Percentiles rank a stretch among this genome's conserved stretches.
phyloP scores from a whole-genome alignment of 2,329 filamentous ascomycete genomes.

The Aspergillus sp. region DNA sequence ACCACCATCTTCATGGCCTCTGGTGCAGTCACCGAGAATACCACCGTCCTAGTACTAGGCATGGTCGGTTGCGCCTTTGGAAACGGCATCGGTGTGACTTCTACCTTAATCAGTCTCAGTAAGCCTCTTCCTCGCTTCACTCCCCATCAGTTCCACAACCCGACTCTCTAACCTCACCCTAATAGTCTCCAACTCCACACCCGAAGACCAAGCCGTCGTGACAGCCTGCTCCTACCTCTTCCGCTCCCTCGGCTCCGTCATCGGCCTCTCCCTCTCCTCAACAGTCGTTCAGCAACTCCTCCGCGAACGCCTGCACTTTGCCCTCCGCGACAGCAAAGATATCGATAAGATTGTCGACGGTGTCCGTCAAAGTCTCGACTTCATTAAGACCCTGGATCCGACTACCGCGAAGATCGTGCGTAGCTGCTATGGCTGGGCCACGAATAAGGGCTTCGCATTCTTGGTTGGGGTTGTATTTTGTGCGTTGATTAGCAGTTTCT shows the following conservation, averaged over 20 bases:
- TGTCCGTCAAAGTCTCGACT: slow-evolving; percentile 71
- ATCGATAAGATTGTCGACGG: slow-evolving; percentile 67
- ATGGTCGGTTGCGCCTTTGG: slow-evolving; percentile 58
- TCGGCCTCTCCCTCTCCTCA: slow-evolving; percentile 69
- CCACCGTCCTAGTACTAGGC: slow-evolving; percentile 58
- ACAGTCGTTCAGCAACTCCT: slow-evolving; percentile 72
- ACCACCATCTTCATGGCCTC: slow-evolving; percentile 60
- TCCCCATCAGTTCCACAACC: background rate
- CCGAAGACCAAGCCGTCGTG: slow-evolving; percentile 70
- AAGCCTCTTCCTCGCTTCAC: slow-evolving; percentile 25
- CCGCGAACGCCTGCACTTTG: slow-evolving; percentile 56
- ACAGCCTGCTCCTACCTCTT: slow-evolving; percentile 82
- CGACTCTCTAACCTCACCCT: slow-evolving; percentile 10
- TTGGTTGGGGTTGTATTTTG: slow-evolving; percentile 54
- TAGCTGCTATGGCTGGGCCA: slow-evolving; percentile 65
- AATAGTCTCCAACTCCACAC: slow-evolving; percentile 66
- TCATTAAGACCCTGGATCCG: slow-evolving; percentile 66
- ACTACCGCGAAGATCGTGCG: slow-evolving; percentile 61
- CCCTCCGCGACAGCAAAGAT: slow-evolving; percentile 59
- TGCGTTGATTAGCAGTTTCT: slow-evolving; percentile 49
- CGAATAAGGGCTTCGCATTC: slow-evolving; percentile 54
- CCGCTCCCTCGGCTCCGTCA: slow-evolving; percentile 67
- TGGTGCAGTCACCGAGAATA: slow-evolving; percentile 54
- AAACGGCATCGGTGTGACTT: slow-evolving; percentile 66
- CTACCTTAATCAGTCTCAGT: slow-evolving; percentile 68